Evolutionary conservation across 2,329 filamentous ascomycete genomes (phyloP), one percentile per base, ranked within the genome.

Genomic region (Madurella fahalii): DNA sequence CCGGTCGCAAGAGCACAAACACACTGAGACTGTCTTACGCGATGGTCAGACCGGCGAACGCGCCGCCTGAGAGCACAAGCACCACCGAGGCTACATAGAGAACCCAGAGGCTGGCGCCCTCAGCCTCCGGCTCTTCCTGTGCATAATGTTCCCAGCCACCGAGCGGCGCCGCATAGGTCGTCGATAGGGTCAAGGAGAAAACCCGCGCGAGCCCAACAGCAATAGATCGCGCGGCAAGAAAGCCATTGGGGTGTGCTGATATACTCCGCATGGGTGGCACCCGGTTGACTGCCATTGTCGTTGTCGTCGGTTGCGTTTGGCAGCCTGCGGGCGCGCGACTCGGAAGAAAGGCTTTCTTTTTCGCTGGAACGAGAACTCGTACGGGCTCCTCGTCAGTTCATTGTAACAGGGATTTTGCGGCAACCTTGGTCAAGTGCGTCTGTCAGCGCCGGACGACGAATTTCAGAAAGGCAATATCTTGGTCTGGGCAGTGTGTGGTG

Each of bases 1-100:
- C 50, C 17, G 16, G 1, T 13, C 11, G 25, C 13, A 13, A 17
- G 8, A 25, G 15, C 7, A n/a, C n/a, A 50, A 37, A 48, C 15
- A 25, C 12, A 15, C 34, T 9, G 18, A n/a, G 4, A 49, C n/a
- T 37, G 32, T 5, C 84, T 69, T 74, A 87, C 80, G 89, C 89
- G 68, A 94, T 91, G 16, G 94, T 99, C 71, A 99, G 74, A 34
- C 94, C 94, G 9, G 94, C 94, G 74, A 99, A 99, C 40, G 90
- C 90, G 59, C 94, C 94, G 59, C 94, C 94, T 1, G 89, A 80
- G 57, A 97, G 76, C 9, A 97, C 94, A 53, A 99, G 80, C 20
- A 84, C 79, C 56, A 90, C 81, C 16, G 93, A 95, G 31, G 91
- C 79, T 53, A 85, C 77, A 58, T 94, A 80, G 67, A 96, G 90